Evolutionary conservation across 2,329 filamentous ascomycete species (phyloP).

Genomic region (Apiospora phragmitis): DNA sequence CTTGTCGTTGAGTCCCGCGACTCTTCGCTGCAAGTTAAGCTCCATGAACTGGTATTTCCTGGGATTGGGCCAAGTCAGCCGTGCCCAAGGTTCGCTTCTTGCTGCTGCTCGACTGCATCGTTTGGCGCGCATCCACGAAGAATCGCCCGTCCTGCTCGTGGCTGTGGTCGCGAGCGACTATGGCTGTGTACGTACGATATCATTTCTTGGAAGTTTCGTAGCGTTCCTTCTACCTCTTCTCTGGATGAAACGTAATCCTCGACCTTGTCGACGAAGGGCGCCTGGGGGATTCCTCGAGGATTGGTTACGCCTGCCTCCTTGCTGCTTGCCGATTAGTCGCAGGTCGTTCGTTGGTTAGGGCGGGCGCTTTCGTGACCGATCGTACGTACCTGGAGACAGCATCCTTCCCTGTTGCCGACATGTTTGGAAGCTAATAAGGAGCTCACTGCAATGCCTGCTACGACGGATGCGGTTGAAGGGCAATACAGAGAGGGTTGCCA

Average conservation of each 20-base stretch:
- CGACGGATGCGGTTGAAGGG: background rate
- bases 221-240: conserved; percentile 75
- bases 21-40: conserved; percentile 82
- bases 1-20: conserved; percentile 83
- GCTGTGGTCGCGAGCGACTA: background rate
- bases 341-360: background rate
- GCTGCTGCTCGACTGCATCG: conserved; percentile 17
- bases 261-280: conserved; percentile 84
- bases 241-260: conserved; percentile 83
- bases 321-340: conserved; percentile 26
- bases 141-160: background rate
- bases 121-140: background rate
- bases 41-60: conserved; percentile 99
- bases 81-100: conserved; percentile 12
- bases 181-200: conserved; percentile 66
- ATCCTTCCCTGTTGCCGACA: conserved; percentile 11
- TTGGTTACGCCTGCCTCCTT: conserved; percentile 65
- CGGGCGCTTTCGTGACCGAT: background rate
- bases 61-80: conserved; percentile 26
- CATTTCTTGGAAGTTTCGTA: conserved; percentile 89
- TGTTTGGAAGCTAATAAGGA: background rate
- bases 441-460: background rate
- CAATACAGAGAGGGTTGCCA: background rate
- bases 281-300: conserved; percentile 78
- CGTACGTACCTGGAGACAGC: conserved; percentile 7